Evolutionary conservation across 1,139 yeast species (phyloP), one percentile per base, ranked within the genome.

Genomic region (Saccharomyces hybrid): DNA sequence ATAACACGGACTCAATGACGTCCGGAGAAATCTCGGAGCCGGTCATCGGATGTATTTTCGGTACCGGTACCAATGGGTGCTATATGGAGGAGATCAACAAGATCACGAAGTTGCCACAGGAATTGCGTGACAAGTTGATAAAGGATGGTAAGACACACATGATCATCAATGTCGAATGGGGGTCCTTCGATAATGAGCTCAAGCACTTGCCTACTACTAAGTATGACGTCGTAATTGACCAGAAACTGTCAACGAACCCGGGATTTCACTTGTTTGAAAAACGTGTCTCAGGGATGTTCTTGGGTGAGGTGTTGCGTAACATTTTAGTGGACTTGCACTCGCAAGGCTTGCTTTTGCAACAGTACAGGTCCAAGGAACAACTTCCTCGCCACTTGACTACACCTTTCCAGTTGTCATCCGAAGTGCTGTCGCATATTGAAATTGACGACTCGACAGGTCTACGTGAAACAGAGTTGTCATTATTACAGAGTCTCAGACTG

Each of bases 151-250:
- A 80, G 57, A 74, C 76, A 2, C 84, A 88, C 57, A 91, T 91
- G 97, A 87, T 89, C 56, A 79, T 91, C 65, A 91, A 91, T 74
- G 90, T 96, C 47, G 98, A 91, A 73, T 91, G 98, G 96, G 98
- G 98, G 57, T 88, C 96, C 47, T 91, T 90, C 67, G 98, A 91
- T 71, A 90, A 90, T 65, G 82, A 81, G 28, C 76, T 89, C 55
- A 74, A 81, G 61, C 75, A 82, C 48, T 76, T 90, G 61, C 97
- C 96, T 56, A 77, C 74, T 51, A 88, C 95, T 4, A 79, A 81
- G 58, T 90, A 83, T 68, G 98, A 91, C 71, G 70, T 72, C 49
- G 76, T 73, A 34, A 81, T 91, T 58, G 96, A 91, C 70, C 69
- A 73, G 16, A 76, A 77, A 61, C 68, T 70, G 49, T 87, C 96